These are phyloP conservation scores for Orbilia javanica DNA, from an alignment of 2,329 filamentous ascomycete species.

Conservation along the genomic window DNA sequence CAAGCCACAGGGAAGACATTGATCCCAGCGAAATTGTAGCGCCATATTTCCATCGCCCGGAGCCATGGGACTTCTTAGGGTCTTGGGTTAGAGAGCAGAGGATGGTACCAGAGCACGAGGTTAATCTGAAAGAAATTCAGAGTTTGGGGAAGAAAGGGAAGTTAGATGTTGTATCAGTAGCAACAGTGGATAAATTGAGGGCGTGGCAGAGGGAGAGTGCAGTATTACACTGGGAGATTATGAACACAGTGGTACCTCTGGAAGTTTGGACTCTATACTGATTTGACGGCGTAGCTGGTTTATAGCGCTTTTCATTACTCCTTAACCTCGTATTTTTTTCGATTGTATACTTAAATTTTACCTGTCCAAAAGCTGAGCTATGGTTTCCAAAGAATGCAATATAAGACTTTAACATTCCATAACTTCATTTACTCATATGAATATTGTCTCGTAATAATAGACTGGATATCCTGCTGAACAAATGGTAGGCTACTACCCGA, in stretches of 20 bases:
- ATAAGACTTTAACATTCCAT: neutral
- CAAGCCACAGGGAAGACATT: conserved; percentile 62
- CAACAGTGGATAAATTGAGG: conserved; percentile 71
- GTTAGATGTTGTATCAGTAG: conserved; percentile 68
- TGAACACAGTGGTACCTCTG: conserved; percentile 83
- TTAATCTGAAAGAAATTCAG: conserved; percentile 66
- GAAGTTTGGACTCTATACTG: conserved; percentile 74
- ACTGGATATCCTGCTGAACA: neutral
- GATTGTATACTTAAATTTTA: conserved; percentile 4
- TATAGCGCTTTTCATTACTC: neutral
- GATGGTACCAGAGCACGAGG: conserved; percentile 79
- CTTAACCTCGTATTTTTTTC: neutral
- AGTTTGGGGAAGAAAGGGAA: conserved; percentile 44
- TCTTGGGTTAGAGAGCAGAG: conserved; percentile 78
- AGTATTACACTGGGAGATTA: conserved; percentile 88
- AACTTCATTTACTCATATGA: too few species aligned
- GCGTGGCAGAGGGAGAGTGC: conserved; percentile 82
- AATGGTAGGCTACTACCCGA: neutral
- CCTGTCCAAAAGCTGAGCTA: neutral
- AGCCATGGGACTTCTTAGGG: conserved; percentile 75
- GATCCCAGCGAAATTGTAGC: conserved; percentile 65
- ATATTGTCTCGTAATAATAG: neutral
- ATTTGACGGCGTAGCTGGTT: conserved; percentile 10
- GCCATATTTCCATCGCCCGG: conserved; percentile 74
- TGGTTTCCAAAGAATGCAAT: neutral